Evolutionary conservation across 108 stramenopile species (phyloP).

Genomic region (Cyclostephanos invisitatus): DNA sequence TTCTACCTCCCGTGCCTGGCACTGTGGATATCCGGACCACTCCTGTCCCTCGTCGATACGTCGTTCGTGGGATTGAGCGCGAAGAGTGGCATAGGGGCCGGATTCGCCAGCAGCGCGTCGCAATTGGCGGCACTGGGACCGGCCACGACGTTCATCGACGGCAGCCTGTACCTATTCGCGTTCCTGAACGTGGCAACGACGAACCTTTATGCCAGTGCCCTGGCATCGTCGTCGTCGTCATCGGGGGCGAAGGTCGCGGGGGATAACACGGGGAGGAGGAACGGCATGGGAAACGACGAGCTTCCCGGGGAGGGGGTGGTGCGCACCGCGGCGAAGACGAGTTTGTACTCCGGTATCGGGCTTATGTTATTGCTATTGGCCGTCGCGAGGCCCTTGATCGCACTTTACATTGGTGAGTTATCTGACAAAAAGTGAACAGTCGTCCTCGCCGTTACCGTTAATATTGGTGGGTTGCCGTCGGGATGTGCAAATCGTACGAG

Average conservation of each 20-base stretch:
- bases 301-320: slow-evolving; percentile 70
- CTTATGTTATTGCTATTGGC: slow-evolving; percentile 66
- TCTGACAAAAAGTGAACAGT: no score
- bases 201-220: slow-evolving; percentile 79
- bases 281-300: slow-evolving; percentile 17
- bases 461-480: no score
- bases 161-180: slow-evolving; percentile 82
- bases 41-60: slow-evolving; percentile 83
- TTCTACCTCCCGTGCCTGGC: slow-evolving; percentile 85
- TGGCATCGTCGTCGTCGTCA: slow-evolving; percentile 29
- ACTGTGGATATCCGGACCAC: slow-evolving; percentile 82
- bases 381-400: slow-evolving; percentile 67
- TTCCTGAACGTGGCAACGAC: slow-evolving; percentile 91
- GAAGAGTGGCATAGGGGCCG: no score
- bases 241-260: background rate
- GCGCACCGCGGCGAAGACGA: slow-evolving; percentile 67
- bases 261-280: slow-evolving; percentile 25
- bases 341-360: slow-evolving; percentile 68
- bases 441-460: no score
- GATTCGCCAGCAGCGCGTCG: no score
- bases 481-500: no score
- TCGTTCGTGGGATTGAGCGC: slow-evolving; percentile 80
- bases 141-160: slow-evolving; percentile 87
- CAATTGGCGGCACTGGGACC: slow-evolving; percentile 64
- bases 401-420: slow-evolving; percentile 77